Percentiles rank a stretch among this genome's conserved stretches.
phyloP scores from a whole-genome alignment of 768 basidiomycete species.

The Russula earlei region DNA sequence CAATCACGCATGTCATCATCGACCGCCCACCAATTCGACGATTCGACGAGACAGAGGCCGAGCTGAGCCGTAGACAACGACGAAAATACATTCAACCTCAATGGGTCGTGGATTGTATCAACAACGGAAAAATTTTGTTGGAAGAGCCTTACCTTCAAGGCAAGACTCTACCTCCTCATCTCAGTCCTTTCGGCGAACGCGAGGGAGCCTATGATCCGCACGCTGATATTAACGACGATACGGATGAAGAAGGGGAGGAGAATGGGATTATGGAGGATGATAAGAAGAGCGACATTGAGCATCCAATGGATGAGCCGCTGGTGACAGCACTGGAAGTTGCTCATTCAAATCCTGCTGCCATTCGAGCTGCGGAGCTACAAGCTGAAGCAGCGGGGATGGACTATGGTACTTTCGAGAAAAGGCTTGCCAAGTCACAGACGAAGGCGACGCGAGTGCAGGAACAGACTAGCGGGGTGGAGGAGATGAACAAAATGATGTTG shows the following conservation, averaged over 20 bases:
- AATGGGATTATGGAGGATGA: conserved; percentile 26
- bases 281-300: conserved; percentile 14
- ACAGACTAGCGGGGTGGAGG: conserved; percentile 42
- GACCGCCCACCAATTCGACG: conserved; percentile 65
- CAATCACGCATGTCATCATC: conserved; percentile 91
- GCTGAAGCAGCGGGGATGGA: conserved; percentile 86
- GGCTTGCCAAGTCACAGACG: conserved; percentile 53
- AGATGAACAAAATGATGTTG: conserved; percentile 98
- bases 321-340: conserved; percentile 31
- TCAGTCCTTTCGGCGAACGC: conserved; percentile 88
- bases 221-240: conserved; percentile 29
- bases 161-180: conserved; percentile 79
- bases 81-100: conserved; percentile 93
- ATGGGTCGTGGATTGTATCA: conserved; percentile 96
- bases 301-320: conserved; percentile 27
- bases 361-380: conserved; percentile 83
- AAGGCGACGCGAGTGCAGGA: conserved; percentile 27
- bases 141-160: conserved; percentile 85
- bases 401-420: conserved; percentile 67
- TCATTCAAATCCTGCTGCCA: conserved; percentile 50
- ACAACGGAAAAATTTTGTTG: conserved; percentile 71
- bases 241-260: conserved; percentile 27
- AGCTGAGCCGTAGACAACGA: conserved; percentile 51
- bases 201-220: conserved; percentile 70
- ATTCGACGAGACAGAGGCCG: conserved; percentile 42